phyloP scores from a whole-genome alignment of 345 rosid species.

The Brassica cretica region DNA sequence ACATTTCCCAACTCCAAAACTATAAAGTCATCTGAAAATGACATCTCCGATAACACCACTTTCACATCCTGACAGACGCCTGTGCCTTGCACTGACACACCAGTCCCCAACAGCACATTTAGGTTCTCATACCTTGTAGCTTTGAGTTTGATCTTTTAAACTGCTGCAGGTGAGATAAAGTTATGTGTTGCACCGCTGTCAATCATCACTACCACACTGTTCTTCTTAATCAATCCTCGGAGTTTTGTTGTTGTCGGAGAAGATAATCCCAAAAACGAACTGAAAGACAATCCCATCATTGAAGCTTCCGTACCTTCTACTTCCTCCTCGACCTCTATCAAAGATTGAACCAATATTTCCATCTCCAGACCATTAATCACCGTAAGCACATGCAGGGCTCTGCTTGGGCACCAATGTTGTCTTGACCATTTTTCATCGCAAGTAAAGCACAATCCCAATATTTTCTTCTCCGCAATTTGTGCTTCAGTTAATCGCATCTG shows the following conservation, averaged over 20 bases:
- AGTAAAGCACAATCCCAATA: background rate
- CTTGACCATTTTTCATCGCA: background rate
- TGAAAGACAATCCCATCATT: background rate
- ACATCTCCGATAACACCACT: background rate
- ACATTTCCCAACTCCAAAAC: too few species aligned
- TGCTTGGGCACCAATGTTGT: background rate
- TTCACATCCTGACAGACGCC: background rate
- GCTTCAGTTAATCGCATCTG: background rate
- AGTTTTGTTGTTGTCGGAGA: background rate
- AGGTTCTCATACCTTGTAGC: too few species aligned
- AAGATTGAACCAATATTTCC: background rate
- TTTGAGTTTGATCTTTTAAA: too few species aligned
- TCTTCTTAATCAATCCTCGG: background rate
- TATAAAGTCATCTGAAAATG: background rate
- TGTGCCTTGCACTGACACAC: background rate
- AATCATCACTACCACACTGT: background rate
- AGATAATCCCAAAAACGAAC: background rate
- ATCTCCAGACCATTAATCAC: background rate
- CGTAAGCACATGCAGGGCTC: background rate
- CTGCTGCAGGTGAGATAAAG: background rate
- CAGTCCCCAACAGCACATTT: background rate
- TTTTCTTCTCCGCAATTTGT: background rate
- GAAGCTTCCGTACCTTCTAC: background rate
- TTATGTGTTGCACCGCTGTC: background rate
- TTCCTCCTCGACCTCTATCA: background rate